phyloP scores from a whole-genome alignment of 345 rosid species.

The Fremontodendron californicum region DNA sequence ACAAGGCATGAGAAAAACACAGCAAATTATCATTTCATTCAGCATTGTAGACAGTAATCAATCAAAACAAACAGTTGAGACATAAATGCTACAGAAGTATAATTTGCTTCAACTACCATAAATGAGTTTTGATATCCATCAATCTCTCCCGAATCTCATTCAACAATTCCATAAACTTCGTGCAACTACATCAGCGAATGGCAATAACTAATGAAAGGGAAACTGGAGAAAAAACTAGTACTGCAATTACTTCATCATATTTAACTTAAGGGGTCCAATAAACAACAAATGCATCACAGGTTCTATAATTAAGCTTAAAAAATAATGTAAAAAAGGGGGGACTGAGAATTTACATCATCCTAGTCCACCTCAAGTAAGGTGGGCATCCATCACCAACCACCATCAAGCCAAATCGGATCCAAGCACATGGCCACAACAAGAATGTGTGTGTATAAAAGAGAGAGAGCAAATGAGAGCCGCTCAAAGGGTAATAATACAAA shows the following conservation, averaged over 20 bases:
- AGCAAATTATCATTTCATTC: neutral
- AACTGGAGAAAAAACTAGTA: neutral
- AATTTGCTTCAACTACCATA: neutral
- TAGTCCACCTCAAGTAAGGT: slow-evolving; percentile 28
- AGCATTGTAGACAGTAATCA: neutral
- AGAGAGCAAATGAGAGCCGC: slow-evolving; percentile 17
- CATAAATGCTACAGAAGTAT: neutral
- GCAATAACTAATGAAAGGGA: neutral
- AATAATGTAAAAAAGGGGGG: neutral
- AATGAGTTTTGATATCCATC: neutral
- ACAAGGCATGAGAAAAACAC: neutral
- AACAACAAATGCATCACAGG: neutral
- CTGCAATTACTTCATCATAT: neutral
- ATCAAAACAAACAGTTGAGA: neutral
- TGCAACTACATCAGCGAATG: neutral
- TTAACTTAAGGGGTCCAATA: neutral
- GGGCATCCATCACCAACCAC: slow-evolving; percentile 40
- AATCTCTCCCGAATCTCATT: neutral
- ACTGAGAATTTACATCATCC: slow-evolving; percentile 5
- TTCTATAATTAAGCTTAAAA: neutral
- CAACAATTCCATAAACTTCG: neutral
- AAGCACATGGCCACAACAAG: slow-evolving; percentile 28
- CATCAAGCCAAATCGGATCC: slow-evolving; percentile 34
- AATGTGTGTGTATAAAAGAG: slow-evolving; percentile 13
- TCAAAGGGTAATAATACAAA: slow-evolving; percentile 21